These are phyloP conservation scores for Ascoidea asiatica DNA, from an alignment of 805 yeast species.

Conservation along the genomic window DNA sequence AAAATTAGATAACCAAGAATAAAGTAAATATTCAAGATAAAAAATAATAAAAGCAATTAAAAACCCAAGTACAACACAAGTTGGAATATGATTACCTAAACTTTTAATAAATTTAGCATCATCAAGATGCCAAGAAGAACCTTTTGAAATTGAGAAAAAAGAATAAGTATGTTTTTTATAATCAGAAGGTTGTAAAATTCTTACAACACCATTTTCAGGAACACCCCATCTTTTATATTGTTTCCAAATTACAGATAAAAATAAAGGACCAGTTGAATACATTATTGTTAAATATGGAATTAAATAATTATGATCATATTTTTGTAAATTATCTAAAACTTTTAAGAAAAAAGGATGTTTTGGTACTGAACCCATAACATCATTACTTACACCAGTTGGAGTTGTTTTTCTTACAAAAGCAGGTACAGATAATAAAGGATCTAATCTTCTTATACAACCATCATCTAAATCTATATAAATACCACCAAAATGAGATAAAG, in stretches of 20 bases:
- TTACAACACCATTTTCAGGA: conserved; percentile 49
- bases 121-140: conserved; percentile 87
- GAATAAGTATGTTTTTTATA: conserved; percentile 49
- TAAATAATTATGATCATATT: conserved; percentile 58
- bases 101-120: conserved; percentile 72
- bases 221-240: conserved; percentile 74
- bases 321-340: conserved; percentile 48
- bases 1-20: conserved; percentile 24
- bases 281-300: conserved; percentile 85
- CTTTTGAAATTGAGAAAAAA: conserved; percentile 63
- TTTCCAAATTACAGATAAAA: conserved; percentile 77
- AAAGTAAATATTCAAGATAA: conserved; percentile 33
- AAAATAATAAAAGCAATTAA: conserved; percentile 34
- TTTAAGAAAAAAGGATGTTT: conserved; percentile 73
- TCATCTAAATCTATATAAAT: conserved; percentile 84
- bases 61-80: conserved; percentile 63
- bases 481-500: conserved; percentile 75
- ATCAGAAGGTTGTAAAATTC: conserved; percentile 61
- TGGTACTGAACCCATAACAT: conserved; percentile 84
- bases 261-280: conserved; percentile 88
- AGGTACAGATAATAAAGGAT: conserved; percentile 68
- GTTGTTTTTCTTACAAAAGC: conserved; percentile 79
- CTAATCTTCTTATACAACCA: conserved; percentile 68
- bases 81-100: conserved; percentile 59
- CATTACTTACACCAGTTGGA: conserved; percentile 88